Percentiles rank a stretch among this genome's conserved stretches.
Evolutionary conservation across 208 protist species (phyloP).

Genomic region (Eutreptiella sp.): DNA sequence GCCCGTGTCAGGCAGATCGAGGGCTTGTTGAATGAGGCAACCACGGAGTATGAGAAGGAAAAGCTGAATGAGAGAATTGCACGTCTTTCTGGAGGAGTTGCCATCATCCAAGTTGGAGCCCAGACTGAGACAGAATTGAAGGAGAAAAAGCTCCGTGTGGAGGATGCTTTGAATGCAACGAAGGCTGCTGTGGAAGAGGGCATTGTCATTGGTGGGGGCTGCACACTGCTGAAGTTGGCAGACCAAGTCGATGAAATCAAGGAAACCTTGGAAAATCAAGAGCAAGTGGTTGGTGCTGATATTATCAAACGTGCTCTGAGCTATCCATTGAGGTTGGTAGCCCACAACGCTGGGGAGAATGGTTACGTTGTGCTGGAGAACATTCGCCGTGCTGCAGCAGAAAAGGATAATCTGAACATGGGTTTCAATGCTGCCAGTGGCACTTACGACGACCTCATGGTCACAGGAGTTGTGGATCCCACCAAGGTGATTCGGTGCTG

Average conservation of each 20-base stretch:
- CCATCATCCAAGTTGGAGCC: constrained; percentile 74
- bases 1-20: constrained; percentile 63
- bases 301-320: too few species aligned
- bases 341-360: too few species aligned
- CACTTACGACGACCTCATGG: too few species aligned
- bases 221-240: constrained; percentile 51
- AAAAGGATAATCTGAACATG: too few species aligned
- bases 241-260: background rate
- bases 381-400: too few species aligned
- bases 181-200: constrained; percentile 85
- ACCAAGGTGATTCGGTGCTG: too few species aligned
- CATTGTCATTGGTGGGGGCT: constrained; percentile 82
- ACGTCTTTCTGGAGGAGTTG: constrained; percentile 75
- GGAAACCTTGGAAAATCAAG: too few species aligned
- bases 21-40: constrained; percentile 40
- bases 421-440: too few species aligned
- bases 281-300: too few species aligned
- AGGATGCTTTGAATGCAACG: constrained; percentile 87
- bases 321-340: too few species aligned
- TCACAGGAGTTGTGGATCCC: too few species aligned
- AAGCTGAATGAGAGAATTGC: constrained; percentile 80
- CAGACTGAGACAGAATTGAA: constrained; percentile 84
- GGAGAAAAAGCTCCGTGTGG: constrained; percentile 88
- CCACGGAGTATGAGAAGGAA: constrained; percentile 72
- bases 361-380: too few species aligned